Percentiles rank a stretch among this genome's conserved stretches.
Evolutionary conservation across 345 rosid species (phyloP).

Genomic region (Excoecaria agallocha): DNA sequence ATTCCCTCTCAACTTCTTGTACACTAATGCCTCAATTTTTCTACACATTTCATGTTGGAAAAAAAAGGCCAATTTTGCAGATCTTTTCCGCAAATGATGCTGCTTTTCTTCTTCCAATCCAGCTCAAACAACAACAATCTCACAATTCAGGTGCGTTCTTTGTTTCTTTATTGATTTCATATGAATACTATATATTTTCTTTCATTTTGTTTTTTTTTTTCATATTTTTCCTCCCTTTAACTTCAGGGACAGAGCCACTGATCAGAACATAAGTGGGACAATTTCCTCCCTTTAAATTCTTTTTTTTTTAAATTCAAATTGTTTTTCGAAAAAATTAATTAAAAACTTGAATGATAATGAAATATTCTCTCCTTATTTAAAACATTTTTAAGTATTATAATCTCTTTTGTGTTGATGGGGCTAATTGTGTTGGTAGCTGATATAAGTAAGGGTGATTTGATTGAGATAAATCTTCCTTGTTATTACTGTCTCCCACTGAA

Average conservation of each 20-base stretch:
- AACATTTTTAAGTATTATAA: not conserved
- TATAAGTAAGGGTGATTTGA: conserved; percentile 27
- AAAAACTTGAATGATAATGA: too few species aligned
- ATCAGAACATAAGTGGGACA: too few species aligned
- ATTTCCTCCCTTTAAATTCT: too few species aligned
- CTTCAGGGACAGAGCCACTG: too few species aligned
- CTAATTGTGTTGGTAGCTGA: conserved; percentile 19
- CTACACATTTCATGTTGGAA: not conserved
- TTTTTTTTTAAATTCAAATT: too few species aligned
- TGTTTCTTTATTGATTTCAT: not conserved
- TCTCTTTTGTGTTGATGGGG: not conserved
- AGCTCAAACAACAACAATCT: not conserved
- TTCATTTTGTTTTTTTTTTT: too few species aligned
- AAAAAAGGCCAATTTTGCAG: conserved; percentile 6
- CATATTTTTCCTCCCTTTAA: too few species aligned
- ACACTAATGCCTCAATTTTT: conserved; percentile 7
- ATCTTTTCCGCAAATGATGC: not conserved
- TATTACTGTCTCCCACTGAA: conserved; percentile 33
- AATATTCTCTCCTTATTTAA: not conserved
- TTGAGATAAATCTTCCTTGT: conserved; percentile 31
- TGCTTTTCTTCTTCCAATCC: conserved; percentile 3
- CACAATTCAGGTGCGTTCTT: conserved; percentile 25
- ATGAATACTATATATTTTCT: too few species aligned
- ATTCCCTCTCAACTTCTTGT: conserved; percentile 3
- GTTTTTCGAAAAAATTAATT: too few species aligned